Evolutionary conservation across 306 rosid species (phyloP), one percentile per base, ranked within the genome.

Genomic region (Sechiopsis laciniata): DNA sequence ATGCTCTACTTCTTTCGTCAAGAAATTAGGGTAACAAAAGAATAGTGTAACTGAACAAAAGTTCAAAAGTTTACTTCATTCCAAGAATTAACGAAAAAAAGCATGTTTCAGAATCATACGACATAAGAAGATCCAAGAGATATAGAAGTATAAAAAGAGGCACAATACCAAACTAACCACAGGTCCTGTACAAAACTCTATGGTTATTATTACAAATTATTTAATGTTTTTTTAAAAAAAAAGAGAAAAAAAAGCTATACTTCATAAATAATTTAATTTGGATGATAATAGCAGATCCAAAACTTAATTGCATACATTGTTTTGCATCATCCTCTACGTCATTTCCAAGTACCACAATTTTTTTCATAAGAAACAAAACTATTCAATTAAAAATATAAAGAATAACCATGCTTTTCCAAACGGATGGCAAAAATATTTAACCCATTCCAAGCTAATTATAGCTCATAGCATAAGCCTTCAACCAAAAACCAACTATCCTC

Each of bases 281-380:
- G 8, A 60, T 24, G 46, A 15, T 45, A 42, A 15, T 15, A 24
- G 46, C 17, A 15, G 67, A 61, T 26, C 67, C 45, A 26, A 29
- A 68, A 22, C 57, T 46, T 67, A 67, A 67, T 21, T 67, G 35
- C 55, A 17, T 66, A 42, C 9, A 20, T 20, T 13, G 72, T 48
- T 48, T 68, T 21, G 57, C 37, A 48, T 21, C 12, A 8, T 22
- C 40, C 20, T 12, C 20, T 21, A 66, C 48, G 71, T 42, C 29
- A 65, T 16, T 65, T 65, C 53, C 71, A 37, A 17, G 71, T 8
- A 40, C 2, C 16, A 17, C 71, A 5, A 16, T 16, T 15, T 53
- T 26, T 61, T 61, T 7, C 68, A 63, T 63, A 4, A 62, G 4
- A 37, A 16, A 35, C 0, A 0, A 9, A 37, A 35, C 26, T 8